Percentiles rank a stretch among this genome's conserved stretches.
These are phyloP conservation scores for Pythium sp. DNA, from an alignment of 352 stramenopile species.

Conservation along the genomic window DNA sequence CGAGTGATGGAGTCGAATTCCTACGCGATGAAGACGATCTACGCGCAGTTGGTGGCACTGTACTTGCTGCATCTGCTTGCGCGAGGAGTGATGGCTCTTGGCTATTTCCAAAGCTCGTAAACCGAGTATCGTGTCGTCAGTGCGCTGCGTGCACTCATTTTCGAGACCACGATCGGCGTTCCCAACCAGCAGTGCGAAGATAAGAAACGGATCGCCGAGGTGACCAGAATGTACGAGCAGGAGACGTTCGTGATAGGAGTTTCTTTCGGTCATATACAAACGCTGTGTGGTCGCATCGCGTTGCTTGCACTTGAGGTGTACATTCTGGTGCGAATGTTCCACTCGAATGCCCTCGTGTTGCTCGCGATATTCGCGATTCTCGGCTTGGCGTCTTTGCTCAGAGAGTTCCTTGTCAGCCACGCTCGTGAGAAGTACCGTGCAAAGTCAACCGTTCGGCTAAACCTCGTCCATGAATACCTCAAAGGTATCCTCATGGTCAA, in stretches of 20 bases:
- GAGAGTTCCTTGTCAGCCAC: constrained; percentile 17
- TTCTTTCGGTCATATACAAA: constrained; percentile 28
- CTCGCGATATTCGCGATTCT: constrained; percentile 26
- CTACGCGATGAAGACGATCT: constrained; percentile 27
- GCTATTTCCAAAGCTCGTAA: constrained; percentile 31
- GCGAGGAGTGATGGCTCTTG: constrained; percentile 26
- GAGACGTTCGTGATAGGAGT: constrained; percentile 25
- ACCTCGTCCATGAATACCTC: constrained; percentile 46
- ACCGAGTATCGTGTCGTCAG: constrained; percentile 36
- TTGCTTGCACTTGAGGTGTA: constrained; percentile 34
- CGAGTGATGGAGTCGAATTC: constrained; percentile 27
- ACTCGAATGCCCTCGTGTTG: constrained; percentile 29
- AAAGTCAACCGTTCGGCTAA: constrained; percentile 24
- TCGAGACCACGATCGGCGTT: constrained; percentile 38
- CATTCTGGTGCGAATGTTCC: constrained; percentile 37
- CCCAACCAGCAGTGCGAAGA: constrained; percentile 20
- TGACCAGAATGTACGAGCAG: constrained; percentile 32
- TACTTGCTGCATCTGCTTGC: constrained; percentile 31
- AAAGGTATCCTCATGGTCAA: constrained; percentile 77
- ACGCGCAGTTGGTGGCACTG: constrained; percentile 20
- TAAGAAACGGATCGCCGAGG: constrained; percentile 36
- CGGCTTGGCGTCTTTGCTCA: constrained; percentile 20
- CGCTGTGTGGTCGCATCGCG: constrained; percentile 27
- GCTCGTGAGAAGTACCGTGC: constrained; percentile 22
- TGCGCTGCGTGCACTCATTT: constrained; percentile 31